phyloP scores from a whole-genome alignment of 1,284 basidiomycete species.

The Macrocystidia cucumis region DNA sequence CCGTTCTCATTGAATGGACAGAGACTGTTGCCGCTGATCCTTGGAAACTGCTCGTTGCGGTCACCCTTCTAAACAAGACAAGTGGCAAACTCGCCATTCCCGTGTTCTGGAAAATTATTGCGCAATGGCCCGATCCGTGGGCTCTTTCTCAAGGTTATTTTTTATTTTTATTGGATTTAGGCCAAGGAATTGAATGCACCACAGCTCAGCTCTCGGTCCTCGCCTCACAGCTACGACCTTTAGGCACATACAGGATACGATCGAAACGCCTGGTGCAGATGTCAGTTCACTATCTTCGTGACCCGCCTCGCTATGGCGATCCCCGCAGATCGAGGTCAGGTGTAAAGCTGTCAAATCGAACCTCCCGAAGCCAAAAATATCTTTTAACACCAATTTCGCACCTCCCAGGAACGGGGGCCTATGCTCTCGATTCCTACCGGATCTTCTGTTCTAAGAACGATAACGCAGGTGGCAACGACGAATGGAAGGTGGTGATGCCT shows the following conservation, averaged over 20 bases:
- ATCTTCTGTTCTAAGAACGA: slow-evolving; percentile 42
- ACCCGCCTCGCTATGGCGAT: slow-evolving; percentile 28
- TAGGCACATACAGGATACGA: slow-evolving; percentile 48
- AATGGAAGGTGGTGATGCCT: slow-evolving; percentile 53
- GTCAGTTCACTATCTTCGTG: slow-evolving; percentile 35
- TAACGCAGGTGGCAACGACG: slow-evolving; percentile 23
- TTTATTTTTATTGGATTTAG: slow-evolving; percentile 1
- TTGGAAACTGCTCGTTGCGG: slow-evolving; percentile 48
- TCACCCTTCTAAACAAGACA: slow-evolving; percentile 51
- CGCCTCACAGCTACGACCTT: slow-evolving; percentile 30
- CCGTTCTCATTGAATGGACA: slow-evolving; percentile 12
- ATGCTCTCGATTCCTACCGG: slow-evolving; percentile 61
- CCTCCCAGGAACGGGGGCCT: slow-evolving; percentile 50
- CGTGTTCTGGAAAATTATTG: slow-evolving; percentile 44
- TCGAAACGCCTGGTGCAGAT: slow-evolving; percentile 41
- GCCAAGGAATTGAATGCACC: slow-evolving; percentile 1
- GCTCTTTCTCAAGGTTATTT: slow-evolving; percentile 39
- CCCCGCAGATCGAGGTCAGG: slow-evolving; percentile 18
- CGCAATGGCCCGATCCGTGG: slow-evolving; percentile 44
- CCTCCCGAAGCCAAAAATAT: slow-evolving; percentile 23
- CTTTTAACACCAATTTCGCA: slow-evolving; percentile 40
- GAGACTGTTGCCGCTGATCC: slow-evolving; percentile 40
- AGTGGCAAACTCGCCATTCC: slow-evolving; percentile 43
- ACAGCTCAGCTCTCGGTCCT: slow-evolving; percentile 30
- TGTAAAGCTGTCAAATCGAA: slow-evolving; percentile 6